Evolutionary conservation across 2,329 filamentous ascomycete genomes (phyloP).

Genomic region (Claviceps lovelessii): DNA sequence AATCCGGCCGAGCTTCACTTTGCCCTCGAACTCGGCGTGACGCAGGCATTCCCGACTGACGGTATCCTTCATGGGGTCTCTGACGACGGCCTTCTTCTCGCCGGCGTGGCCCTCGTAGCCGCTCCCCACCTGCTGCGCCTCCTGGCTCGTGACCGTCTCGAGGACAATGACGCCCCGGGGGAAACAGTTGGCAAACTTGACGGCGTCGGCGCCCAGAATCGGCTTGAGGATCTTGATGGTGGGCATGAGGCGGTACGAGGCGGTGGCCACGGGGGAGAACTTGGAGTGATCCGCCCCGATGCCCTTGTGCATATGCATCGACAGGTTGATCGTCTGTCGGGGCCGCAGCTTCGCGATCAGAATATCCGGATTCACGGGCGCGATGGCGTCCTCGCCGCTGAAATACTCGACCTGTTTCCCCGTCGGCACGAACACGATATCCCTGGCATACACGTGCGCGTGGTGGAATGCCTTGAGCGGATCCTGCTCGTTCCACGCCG

Average conservation of each 20-base stretch:
- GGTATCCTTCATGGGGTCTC: conserved; percentile 82
- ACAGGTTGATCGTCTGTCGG: conserved; percentile 70
- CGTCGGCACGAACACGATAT: conserved; percentile 62
- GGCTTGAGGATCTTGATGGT: conserved; percentile 71
- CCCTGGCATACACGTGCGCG: conserved; percentile 66
- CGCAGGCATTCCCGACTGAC: conserved; percentile 86
- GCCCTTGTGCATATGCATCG: conserved; percentile 90
- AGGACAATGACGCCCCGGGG: conserved; percentile 74
- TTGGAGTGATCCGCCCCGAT: conserved; percentile 91
- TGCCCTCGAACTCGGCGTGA: conserved; percentile 85
- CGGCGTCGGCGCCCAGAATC: conserved; percentile 73
- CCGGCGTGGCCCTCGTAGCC: conserved; percentile 63
- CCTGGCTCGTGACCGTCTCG: conserved; percentile 53
- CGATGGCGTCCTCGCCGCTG: conserved; percentile 51
- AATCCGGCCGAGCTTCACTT: conserved; percentile 81
- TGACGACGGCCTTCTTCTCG: conserved; percentile 75
- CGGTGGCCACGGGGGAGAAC: conserved; percentile 90
- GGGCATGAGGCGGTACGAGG: conserved; percentile 80
- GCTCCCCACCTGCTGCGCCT: conserved; percentile 44
- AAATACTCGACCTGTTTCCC: conserved; percentile 62
- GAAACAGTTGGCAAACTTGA: conserved; percentile 85
- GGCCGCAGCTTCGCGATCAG: conserved; percentile 88
- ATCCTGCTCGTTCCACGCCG: conserved; percentile 59
- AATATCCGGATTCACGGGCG: conserved; percentile 78
- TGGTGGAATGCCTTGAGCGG: conserved; percentile 74